These are phyloP conservation scores for Yamadazyma pseudoaaseri DNA, from an alignment of 1,139 yeast genomes.

Conservation along the genomic window DNA sequence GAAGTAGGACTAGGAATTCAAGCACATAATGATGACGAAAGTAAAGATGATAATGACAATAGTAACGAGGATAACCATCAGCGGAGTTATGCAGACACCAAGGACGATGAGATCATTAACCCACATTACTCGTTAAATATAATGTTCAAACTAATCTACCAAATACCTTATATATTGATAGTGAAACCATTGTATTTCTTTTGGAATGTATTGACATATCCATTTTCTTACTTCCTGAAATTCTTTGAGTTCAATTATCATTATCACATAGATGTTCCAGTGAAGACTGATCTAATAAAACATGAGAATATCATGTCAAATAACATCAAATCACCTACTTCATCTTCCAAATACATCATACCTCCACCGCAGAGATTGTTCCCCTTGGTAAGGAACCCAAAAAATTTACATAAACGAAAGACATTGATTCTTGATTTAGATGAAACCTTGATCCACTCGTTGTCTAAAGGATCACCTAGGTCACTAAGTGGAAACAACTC, in stretches of 20 bases:
- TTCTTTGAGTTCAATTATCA: conserved; percentile 13
- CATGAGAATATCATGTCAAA: conserved; percentile 42
- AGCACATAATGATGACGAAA: background rate
- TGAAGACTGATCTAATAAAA: conserved; percentile 43
- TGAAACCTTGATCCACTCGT: conserved; percentile 90
- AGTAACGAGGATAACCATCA: conserved; percentile 3
- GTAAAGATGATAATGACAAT: background rate
- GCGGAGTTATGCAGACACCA: background rate
- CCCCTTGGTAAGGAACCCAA: conserved; percentile 45
- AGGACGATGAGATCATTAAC: conserved; percentile 8
- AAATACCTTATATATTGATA: conserved; percentile 21
- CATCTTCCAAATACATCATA: conserved; percentile 45
- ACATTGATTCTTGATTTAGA: conserved; percentile 85
- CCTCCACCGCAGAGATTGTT: conserved; percentile 49
- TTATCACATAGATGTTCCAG: conserved; percentile 22
- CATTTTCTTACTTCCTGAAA: conserved; percentile 16
- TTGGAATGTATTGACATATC: conserved; percentile 21
- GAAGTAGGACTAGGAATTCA: too few relatives aligned
- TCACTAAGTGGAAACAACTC: conserved; percentile 49
- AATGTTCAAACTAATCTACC: conserved; percentile 12
- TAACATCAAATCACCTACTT: conserved; percentile 57
- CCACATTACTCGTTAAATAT: conserved; percentile 10
- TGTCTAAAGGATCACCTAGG: conserved; percentile 60
- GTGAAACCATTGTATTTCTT: conserved; percentile 19
- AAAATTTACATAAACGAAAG: conserved; percentile 44